A percentile compares a stretch with the other conserved stretches of the same genome.
Conservation (phyloP, 108 stramenopile species). For the Pseudonitzschia pungens region DNA sequence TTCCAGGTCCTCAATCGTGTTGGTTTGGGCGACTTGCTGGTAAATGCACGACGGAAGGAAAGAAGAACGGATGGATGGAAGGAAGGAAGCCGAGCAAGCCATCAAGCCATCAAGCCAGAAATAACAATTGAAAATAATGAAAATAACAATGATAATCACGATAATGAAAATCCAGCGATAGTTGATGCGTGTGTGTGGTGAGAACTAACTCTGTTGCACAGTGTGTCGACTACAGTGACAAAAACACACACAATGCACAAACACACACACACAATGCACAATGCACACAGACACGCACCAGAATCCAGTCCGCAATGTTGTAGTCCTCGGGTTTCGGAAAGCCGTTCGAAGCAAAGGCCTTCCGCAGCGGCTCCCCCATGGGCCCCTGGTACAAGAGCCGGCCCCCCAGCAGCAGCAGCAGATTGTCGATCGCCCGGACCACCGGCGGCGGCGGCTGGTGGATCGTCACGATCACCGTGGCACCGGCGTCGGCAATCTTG, state of each 20-base stretch:
- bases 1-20: slow-evolving; percentile 41
- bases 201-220: no score
- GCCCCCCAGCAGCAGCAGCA: slow-evolving; percentile 56
- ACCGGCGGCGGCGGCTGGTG: slow-evolving; percentile 78
- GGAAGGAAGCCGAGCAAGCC: no score
- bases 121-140: no score
- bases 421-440: slow-evolving; percentile 53
- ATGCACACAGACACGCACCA: slow-evolving; percentile 37
- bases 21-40: slow-evolving; percentile 46
- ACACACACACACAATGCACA: slow-evolving; percentile 15
- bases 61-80: not conserved
- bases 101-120: no score
- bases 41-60: not conserved
- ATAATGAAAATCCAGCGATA: not conserved
- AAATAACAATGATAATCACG: no score
- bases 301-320: slow-evolving; percentile 75
- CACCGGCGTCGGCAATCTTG: slow-evolving; percentile 62
- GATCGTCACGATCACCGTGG: slow-evolving; percentile 68
- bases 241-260: slow-evolving; percentile 16
- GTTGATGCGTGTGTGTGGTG: not conserved
- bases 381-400: slow-evolving; percentile 53
- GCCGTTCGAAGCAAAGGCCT: slow-evolving; percentile 29
- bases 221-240: no score
- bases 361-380: slow-evolving; percentile 40
- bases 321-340: slow-evolving; percentile 64